Evolutionary conservation across 352 stramenopile genomes (phyloP), one percentile per base, ranked within the genome.

Genomic region (Bremia lactucae): DNA sequence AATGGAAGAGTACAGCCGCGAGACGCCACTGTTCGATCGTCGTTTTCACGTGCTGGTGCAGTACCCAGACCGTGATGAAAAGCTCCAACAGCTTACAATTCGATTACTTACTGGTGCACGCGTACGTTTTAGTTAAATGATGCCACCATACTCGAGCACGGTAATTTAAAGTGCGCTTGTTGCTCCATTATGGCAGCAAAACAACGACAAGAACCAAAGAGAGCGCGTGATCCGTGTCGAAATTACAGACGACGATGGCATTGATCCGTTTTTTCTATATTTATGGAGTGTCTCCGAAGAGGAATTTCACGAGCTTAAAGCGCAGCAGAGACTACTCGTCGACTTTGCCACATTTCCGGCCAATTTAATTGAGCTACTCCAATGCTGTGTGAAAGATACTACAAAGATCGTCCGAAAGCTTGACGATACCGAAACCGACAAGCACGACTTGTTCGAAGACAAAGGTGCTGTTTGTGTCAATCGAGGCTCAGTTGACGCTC

Each of bases 221-320:
- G 83, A 94, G 43, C 71, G 74, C 25, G 77, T 96, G 37, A 73
- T 97, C 26, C 87, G 89, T 42, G 84, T 97, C 20, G 88, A 97
- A 57, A 84, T 97, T 28, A 97, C 90, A 10, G 84, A 97, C 52
- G 87, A 92, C 34, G 78, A 96, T 33, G 80, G 95, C 31, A 65
- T 55, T 3, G 86, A 97, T 42, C 79, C 85, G 45, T 96, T 87
- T 49, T 97, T 96, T 51, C 52, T 96, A 34, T 96, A 92, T 51
- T 66, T 91, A 10, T 89, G 90, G 66, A 88, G 94, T 52, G 91
- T 97, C 21, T 91, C 81, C 16, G 91, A 97, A 54, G 84, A 95
- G 54, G 87, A 97, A 52, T 97, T 97, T 55, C 89, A 96, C 52
- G 77, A 94, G 26, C 62, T 97, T 3, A 97, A 97, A 65, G 68